Conservation (phyloP, 1,284 basidiomycete genomes). For the Exobasidium cylindrosporum region DNA sequence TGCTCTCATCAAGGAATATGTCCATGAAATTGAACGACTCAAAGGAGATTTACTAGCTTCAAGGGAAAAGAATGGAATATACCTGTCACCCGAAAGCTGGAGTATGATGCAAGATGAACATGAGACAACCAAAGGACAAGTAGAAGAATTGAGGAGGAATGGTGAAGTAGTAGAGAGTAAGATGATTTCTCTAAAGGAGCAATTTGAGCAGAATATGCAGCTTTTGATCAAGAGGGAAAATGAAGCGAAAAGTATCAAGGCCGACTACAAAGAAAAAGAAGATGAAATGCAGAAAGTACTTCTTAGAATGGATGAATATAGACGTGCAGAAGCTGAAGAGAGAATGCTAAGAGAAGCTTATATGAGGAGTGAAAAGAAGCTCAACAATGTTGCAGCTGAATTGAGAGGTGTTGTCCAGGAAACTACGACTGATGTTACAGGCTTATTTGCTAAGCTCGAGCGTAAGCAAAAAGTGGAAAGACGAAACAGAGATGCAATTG, state of each 20-base stretch:
- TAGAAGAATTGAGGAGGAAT: conserved; percentile 38
- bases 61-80: conserved; percentile 49
- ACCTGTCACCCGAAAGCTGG: conserved; percentile 43
- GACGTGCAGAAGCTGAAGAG: conserved; percentile 56
- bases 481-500: not conserved
- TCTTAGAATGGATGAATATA: conserved; percentile 25
- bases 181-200: conserved; percentile 47
- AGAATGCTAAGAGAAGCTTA: conserved; percentile 68
- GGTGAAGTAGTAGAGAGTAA: conserved; percentile 49
- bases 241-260: conserved; percentile 32
- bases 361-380: conserved; percentile 68
- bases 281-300: conserved; percentile 34
- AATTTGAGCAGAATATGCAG: conserved; percentile 52
- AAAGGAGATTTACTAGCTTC: conserved; percentile 75
- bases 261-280: conserved; percentile 30
- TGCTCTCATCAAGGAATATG: conserved; percentile 87
- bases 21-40: conserved; percentile 89
- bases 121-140: conserved; percentile 29
- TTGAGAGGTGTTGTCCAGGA: conserved; percentile 69
- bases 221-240: conserved; percentile 46
- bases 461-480: not conserved
- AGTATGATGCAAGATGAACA: conserved; percentile 40
- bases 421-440: conserved; percentile 69
- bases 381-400: conserved; percentile 70
- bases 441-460: conserved; percentile 75